Conservation (phyloP, 345 rosid species). For the Eucalyptus cloeziana region DNA sequence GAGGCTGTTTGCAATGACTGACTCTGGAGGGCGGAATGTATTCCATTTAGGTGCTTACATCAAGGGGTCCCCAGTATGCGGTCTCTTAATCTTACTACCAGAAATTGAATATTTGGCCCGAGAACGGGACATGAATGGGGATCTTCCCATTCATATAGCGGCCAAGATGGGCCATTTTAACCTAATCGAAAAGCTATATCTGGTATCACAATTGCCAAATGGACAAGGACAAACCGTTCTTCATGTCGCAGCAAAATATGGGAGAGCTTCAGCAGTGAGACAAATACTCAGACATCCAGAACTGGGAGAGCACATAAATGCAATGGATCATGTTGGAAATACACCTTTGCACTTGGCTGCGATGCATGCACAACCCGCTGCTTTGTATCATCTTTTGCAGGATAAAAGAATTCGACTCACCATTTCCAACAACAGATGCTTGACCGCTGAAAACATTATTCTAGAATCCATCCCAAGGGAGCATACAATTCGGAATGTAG, state of each 20-base stretch:
- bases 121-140: neutral
- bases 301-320: neutral
- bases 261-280: neutral
- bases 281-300: neutral
- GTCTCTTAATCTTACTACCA: neutral
- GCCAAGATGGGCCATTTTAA: fast-evolving
- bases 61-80: fast-evolving
- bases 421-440: neutral
- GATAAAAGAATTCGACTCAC: neutral
- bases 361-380: neutral
- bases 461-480: fast-evolving
- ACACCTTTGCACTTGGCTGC: neutral
- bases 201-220: neutral
- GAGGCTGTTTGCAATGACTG: neutral
- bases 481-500: neutral
- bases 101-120: neutral
- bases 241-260: neutral
- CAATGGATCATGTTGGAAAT: neutral
- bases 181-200: neutral
- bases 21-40: neutral
- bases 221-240: neutral
- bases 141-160: neutral
- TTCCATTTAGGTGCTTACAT: neutral
- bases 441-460: fast-evolving
- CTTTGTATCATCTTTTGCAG: neutral